These are phyloP conservation scores for Benincasa hispida DNA, from an alignment of 306 rosid species.

Conservation along the genomic window DNA sequence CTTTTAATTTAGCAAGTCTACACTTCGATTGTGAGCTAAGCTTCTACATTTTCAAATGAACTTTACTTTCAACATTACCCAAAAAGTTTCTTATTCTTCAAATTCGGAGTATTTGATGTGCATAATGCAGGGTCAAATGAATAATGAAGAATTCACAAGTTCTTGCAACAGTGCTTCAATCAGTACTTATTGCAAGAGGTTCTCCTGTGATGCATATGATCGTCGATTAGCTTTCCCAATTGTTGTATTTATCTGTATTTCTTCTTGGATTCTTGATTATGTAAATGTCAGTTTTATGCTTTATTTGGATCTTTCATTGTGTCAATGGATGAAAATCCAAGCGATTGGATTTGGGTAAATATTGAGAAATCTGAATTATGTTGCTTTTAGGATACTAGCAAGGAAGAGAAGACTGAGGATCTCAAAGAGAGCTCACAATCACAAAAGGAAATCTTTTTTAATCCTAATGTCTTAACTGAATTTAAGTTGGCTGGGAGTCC, in stretches of 20 bases:
- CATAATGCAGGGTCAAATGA: background rate
- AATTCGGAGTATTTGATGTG: too few species aligned
- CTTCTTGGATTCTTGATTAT: background rate
- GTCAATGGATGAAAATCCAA: background rate
- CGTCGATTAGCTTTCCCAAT: background rate
- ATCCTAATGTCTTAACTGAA: slow-evolving; percentile 91
- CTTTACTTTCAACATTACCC: too few species aligned
- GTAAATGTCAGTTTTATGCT: background rate
- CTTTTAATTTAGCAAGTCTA: background rate
- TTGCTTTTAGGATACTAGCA: slow-evolving; percentile 30
- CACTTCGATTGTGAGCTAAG: background rate
- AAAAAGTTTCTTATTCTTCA: too few species aligned
- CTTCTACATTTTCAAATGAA: background rate
- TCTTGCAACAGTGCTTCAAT: background rate
- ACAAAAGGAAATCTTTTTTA: slow-evolving; percentile 49
- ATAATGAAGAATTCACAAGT: background rate
- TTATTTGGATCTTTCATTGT: background rate
- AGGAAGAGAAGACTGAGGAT: slow-evolving; percentile 35
- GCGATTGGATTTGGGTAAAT: background rate
- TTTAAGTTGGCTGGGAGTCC: slow-evolving; percentile 74
- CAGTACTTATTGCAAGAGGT: background rate
- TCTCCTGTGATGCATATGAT: background rate
- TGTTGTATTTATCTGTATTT: background rate
- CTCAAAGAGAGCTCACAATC: slow-evolving; percentile 32
- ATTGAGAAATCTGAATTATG: slow-evolving; percentile 4